phyloP scores from a whole-genome alignment of 768 basidiomycete genomes.

The Mycena epipterygia region DNA sequence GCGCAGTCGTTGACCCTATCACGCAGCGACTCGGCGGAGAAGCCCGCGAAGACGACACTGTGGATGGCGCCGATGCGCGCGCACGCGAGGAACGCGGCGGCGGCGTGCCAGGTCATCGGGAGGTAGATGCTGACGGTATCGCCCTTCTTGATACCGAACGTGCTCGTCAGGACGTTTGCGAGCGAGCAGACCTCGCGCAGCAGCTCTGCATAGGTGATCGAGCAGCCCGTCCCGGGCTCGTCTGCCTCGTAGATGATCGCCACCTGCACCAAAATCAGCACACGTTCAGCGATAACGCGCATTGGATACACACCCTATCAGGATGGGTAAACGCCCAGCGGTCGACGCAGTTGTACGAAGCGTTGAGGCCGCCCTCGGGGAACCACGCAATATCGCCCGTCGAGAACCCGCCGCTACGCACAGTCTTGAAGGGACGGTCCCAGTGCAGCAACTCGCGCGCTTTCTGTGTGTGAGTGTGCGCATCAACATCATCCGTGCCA shows the following conservation, averaged over 20 bases:
- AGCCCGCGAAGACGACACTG: slow-evolving; percentile 98
- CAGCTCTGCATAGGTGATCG: slow-evolving; percentile 87
- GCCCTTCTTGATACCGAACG: slow-evolving; percentile 93
- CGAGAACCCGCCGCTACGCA: slow-evolving; percentile 85
- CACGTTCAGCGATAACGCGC: too few species aligned
- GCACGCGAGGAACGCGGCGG: slow-evolving; percentile 97
- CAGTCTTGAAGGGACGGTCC: slow-evolving; percentile 91
- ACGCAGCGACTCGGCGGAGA: slow-evolving; percentile 93
- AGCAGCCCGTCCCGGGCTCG: slow-evolving; percentile 84
- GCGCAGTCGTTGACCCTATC: slow-evolving; percentile 93
- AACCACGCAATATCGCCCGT: slow-evolving; percentile 96
- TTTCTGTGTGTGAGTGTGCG: slow-evolving; percentile 51
- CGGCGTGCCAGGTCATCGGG: slow-evolving; percentile 96
- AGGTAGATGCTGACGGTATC: slow-evolving; percentile 95
- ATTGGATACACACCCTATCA: slow-evolving; percentile 71
- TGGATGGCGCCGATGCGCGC: slow-evolving; percentile 97
- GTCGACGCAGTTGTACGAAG: slow-evolving; percentile 97
- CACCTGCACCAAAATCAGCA: too few species aligned
- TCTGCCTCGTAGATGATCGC: slow-evolving; percentile 99
- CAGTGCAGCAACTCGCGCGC: slow-evolving; percentile 86
- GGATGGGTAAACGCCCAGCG: slow-evolving; percentile 95
- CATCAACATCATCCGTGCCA: not conserved
- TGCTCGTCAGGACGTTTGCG: slow-evolving; percentile 89
- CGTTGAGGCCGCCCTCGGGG: slow-evolving; percentile 94
- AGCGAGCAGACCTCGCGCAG: slow-evolving; percentile 90